Percentiles rank a stretch among this genome's conserved stretches.
Evolutionary conservation across 176 grass and related monocot genomes (phyloP).

Genomic region (Chloris gayana): DNA sequence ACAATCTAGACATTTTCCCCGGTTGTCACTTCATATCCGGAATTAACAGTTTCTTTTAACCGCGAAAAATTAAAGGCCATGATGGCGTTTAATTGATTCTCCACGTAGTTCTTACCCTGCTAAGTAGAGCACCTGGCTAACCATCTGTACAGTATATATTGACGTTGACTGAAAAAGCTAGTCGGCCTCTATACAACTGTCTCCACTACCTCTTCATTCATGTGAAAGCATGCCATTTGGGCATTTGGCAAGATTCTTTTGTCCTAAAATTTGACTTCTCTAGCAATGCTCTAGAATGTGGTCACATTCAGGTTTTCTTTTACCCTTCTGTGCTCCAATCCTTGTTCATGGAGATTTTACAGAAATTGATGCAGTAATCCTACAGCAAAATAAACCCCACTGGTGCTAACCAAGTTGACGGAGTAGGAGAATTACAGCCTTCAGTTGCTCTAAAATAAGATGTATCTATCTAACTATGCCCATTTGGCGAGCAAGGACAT

Average conservation of each 20-base stretch:
- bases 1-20: too few species aligned
- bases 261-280: conserved; percentile 18
- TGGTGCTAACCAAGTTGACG: background rate
- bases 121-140: conserved; percentile 1
- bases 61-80: too few species aligned
- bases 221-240: background rate
- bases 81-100: background rate
- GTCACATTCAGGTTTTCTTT: conserved; percentile 9
- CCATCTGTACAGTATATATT: conserved; percentile 38
- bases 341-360: conserved; percentile 31
- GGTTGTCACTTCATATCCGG: background rate
- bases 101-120: background rate
- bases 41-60: background rate
- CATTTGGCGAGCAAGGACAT: conserved; percentile 89
- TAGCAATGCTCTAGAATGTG: conserved; percentile 17
- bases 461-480: conserved; percentile 38
- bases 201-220: background rate
- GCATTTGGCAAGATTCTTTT: conserved; percentile 16
- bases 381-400: background rate
- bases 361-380: background rate
- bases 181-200: conserved; percentile 8
- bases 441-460: conserved; percentile 14
- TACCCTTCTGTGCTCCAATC: conserved; percentile 10
- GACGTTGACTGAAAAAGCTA: conserved; percentile 17
- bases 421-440: conserved; percentile 19